These are phyloP conservation scores for Gentiana straminea DNA, from an alignment of 257 asterid genomes.

Conservation along the genomic window DNA sequence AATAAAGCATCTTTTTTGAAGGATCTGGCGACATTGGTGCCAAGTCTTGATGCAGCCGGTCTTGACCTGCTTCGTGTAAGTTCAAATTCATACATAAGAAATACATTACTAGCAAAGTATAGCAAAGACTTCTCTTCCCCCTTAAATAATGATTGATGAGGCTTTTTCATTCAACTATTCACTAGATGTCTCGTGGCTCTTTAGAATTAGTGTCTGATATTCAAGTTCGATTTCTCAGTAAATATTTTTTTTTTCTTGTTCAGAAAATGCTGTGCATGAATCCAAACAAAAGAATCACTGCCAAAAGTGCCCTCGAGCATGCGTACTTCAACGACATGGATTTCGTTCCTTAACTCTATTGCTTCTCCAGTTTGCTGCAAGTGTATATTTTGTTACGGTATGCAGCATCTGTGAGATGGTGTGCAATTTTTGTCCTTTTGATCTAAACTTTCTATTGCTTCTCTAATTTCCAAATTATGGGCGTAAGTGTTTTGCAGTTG, in stretches of 20 bases:
- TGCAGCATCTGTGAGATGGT: conserved; percentile 29
- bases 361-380: conserved; percentile 24
- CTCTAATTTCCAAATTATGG: conserved; percentile 19
- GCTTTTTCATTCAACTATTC: too few relatives aligned
- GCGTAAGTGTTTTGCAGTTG: conserved; percentile 14
- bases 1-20: conserved; percentile 20
- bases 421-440: conserved; percentile 24
- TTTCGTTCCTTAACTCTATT: conserved; percentile 37
- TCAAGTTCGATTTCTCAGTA: too few relatives aligned
- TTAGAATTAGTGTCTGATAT: too few relatives aligned
- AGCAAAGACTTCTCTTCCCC: background rate
- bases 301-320: conserved; percentile 83
- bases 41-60: conserved; percentile 67
- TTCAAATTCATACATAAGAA: conserved; percentile 11
- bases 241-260: background rate
- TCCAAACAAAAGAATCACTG: conserved; percentile 87
- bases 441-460: conserved; percentile 3
- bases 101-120: background rate
- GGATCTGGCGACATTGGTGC: conserved; percentile 71
- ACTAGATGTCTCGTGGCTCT: too few relatives aligned
- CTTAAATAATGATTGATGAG: background rate
- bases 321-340: conserved; percentile 80
- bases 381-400: conserved; percentile 39
- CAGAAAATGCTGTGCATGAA: conserved; percentile 64
- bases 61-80: conserved; percentile 85